Evolutionary conservation across 164 flowering plant species (phyloP).

Genomic region (Vitis vinifera): ASM3070453v1 NC_081805.1:2512001-2512500

Average conservation of each 20-base stretch:
- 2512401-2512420: slow-evolving; percentile 21
- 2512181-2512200: not conserved
- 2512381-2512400: not conserved
- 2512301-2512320: not conserved
- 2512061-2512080: not conserved
- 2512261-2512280: slow-evolving; percentile 6
- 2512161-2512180: not conserved
- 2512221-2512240: not conserved
- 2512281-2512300: not conserved
- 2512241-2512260: slow-evolving; percentile 3
- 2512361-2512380: slow-evolving; percentile 6
- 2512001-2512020: not conserved
- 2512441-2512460: slow-evolving; percentile 49
- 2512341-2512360: slow-evolving; percentile 1
- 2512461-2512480: slow-evolving; percentile 48
- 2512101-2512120: not conserved
- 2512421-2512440: slow-evolving; percentile 57
- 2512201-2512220: not conserved
- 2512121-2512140: not conserved
- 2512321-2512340: not conserved
- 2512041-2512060: slow-evolving; percentile 10
- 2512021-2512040: slow-evolving; percentile 40
- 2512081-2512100: not conserved
- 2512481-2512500: slow-evolving; percentile 15
- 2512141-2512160: not conserved